phyloP scores from a whole-genome alignment of 805 yeast species.

The Ogataea trehalophila region DNA sequence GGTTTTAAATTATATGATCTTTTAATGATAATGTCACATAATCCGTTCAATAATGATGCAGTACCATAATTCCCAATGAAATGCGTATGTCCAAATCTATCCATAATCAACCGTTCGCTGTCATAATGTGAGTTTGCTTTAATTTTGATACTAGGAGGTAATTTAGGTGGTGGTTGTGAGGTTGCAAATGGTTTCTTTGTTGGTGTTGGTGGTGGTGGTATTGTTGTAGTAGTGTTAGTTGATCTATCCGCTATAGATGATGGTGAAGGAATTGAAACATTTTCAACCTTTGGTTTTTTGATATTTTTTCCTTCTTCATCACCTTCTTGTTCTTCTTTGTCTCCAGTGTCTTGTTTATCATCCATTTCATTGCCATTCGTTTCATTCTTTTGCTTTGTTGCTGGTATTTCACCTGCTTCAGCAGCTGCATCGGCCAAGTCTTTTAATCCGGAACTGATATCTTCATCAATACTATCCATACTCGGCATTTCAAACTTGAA shows the following conservation, averaged over 20 bases:
- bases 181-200: not conserved
- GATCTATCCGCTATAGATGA: too few species aligned
- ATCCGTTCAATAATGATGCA: slow-evolving; percentile 37
- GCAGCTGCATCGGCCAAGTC: slow-evolving; percentile 1
- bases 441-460: slow-evolving; percentile 8
- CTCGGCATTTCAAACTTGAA: slow-evolving; percentile 34
- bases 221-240: not conserved
- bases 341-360: not conserved
- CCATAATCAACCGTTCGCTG: slow-evolving; percentile 36
- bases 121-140: slow-evolving; percentile 20
- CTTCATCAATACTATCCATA: slow-evolving; percentile 12
- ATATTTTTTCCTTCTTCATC: not conserved
- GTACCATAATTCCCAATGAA: slow-evolving; percentile 45
- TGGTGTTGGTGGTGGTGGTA: slow-evolving; percentile 1
- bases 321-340: slow-evolving; percentile 1
- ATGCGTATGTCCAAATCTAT: slow-evolving; percentile 42
- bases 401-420: not conserved
- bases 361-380: not conserved
- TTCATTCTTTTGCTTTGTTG: not conserved
- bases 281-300: not conserved
- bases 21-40: slow-evolving; percentile 39
- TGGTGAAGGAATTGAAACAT: too few species aligned
- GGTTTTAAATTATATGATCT: slow-evolving; percentile 32
- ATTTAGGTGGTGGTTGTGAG: slow-evolving; percentile 4
- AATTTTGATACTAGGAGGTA: slow-evolving; percentile 20